Conservation (phyloP, 768 basidiomycete species). For the Fomitopsis serialis region DNA sequence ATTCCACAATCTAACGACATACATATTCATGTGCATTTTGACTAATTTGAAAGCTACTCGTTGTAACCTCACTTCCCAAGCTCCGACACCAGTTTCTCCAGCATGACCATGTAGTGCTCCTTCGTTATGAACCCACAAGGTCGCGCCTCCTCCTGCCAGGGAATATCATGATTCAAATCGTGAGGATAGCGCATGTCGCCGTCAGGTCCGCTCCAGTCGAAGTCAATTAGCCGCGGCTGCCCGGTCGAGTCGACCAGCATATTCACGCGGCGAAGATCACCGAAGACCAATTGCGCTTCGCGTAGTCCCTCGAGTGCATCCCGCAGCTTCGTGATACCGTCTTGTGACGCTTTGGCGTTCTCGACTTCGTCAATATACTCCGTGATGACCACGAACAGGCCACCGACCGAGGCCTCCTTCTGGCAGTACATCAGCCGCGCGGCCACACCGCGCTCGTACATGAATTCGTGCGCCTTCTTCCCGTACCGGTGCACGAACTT, state of each 20-base stretch:
- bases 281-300: background rate
- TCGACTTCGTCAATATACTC: background rate
- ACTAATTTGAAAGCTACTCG: too few species aligned
- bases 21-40: too few species aligned
- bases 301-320: background rate
- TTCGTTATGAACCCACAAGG: background rate
- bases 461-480: background rate
- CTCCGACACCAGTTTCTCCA: slow-evolving; percentile 25
- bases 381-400: background rate
- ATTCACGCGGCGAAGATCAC: background rate
- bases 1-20: too few species aligned
- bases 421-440: background rate
- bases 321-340: background rate
- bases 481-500: background rate
- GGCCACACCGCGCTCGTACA: background rate
- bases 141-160: background rate
- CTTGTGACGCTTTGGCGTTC: background rate
- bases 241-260: background rate
- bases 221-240: background rate
- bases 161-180: background rate
- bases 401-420: background rate
- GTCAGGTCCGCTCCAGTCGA: background rate
- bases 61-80: too few species aligned
- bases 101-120: background rate
- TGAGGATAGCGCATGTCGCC: background rate